Percentiles rank a stretch among this genome's conserved stretches.
Evolutionary conservation across 2,329 filamentous ascomycete genomes (phyloP).

Genomic region (Colletotrichum sp.): DNA sequence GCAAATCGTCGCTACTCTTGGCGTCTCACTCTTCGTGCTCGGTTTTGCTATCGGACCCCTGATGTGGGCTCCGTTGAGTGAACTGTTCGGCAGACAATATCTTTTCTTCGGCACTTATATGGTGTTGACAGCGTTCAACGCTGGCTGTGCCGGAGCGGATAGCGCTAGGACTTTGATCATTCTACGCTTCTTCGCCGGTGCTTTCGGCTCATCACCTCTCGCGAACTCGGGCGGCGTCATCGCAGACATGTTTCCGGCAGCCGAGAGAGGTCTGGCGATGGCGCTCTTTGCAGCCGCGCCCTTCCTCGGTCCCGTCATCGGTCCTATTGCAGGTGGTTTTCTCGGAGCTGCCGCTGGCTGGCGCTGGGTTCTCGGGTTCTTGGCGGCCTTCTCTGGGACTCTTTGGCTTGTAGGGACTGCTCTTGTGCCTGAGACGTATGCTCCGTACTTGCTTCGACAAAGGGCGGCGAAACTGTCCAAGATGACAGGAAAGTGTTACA

Average conservation of each 20-base stretch:
- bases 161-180: constrained; percentile 65
- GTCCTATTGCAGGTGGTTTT: constrained; percentile 72
- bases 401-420: constrained; percentile 41
- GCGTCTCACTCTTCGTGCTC: constrained; percentile 51
- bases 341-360: constrained; percentile 67
- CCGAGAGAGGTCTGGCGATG: constrained; percentile 61
- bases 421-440: constrained; percentile 44
- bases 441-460: constrained; percentile 25
- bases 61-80: constrained; percentile 67
- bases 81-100: constrained; percentile 63
- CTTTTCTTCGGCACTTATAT: constrained; percentile 63
- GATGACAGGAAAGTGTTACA: constrained; percentile 24
- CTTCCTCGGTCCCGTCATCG: constrained; percentile 67
- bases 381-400: constrained; percentile 59
- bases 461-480: constrained; percentile 25
- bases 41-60: constrained; percentile 64
- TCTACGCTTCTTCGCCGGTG: constrained; percentile 68
- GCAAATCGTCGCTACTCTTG: constrained; percentile 47
- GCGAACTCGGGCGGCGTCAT: constrained; percentile 68
- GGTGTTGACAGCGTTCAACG: constrained; percentile 64
- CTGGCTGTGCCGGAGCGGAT: constrained; percentile 59
- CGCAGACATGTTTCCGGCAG: constrained; percentile 62
- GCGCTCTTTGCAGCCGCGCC: constrained; percentile 69
- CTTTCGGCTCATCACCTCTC: constrained; percentile 65
- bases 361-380: constrained; percentile 73